Base-by-base conservation (phyloP, 176 grass and related monocot species). In the Tillandsia fasciculata region DNA sequence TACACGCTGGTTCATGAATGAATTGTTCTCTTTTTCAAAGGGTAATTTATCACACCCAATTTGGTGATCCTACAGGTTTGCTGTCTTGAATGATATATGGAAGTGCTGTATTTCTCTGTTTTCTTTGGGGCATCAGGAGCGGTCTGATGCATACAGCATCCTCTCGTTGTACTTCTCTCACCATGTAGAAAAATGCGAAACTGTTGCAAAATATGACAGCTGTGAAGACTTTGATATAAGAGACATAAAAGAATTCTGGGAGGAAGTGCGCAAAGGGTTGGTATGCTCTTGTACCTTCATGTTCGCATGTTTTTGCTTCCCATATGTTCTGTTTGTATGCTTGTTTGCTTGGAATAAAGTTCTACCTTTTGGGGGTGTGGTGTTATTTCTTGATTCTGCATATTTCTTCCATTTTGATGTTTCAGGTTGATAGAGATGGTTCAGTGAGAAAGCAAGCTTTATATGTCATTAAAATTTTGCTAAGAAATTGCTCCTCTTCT, bases 361-460 rank as follows among this genome's bases (percentile, higher is more conserved):
- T 59, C 12, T 59, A 20, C 20, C 1, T 59, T 20, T 59, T 20
- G 14, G 54, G 14, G 53, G 14, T 64, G 17, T 17, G 17, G 15
- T 65, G 72, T 23, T 9, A n/a, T 33, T 18, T 28, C 13, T 23
- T 49, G 24, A 42, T 72, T 47, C 3, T 28, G 42, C 11, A 53
- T 75, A 52, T 66, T 10, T 66, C 24, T 49, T 51, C 59, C 50
- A 51, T 51, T 17, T 51, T 17, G 17, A 49, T 17, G 1, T 53
- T 72, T 72, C 80, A 96, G 92, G 88, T 91, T 79, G 92, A 96
- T 73, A 91, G 77, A 77, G 88, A 96, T 61, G 70, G 75, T 78
- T 80, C 70, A 78, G 64, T 96, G 59, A 96, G 92, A 70, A 96
- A 96, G 59, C 88, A 89, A 66, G 92, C 81, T 50, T 75, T 96